Percentiles rank a stretch among this genome's conserved stretches.
Conservation (phyloP, 768 basidiomycete genomes). For the Mycena filopes region DNA sequence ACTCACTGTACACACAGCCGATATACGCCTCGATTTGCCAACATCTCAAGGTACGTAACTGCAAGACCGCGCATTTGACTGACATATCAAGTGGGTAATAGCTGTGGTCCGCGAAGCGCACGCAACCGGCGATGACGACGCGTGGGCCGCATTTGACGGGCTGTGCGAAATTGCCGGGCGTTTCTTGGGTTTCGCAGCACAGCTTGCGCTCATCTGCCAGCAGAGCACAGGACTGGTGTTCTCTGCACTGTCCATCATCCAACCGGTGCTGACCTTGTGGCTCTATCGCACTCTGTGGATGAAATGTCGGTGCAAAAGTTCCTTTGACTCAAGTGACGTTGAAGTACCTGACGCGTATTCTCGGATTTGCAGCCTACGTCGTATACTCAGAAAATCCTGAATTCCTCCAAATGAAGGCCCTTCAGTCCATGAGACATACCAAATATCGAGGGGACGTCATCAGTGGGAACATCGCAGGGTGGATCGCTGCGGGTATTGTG, state of each 20-base stretch:
- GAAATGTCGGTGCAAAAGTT: not conserved
- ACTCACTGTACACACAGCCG: not conserved
- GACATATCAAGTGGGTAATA: not conserved
- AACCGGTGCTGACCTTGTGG: not conserved
- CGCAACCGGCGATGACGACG: too few relatives aligned
- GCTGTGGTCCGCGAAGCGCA: constrained; percentile 10
- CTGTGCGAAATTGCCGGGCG: constrained; percentile 13
- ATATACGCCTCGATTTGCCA: constrained; percentile 21
- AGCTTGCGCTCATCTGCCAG: too few relatives aligned
- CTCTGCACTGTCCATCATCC: too few relatives aligned
- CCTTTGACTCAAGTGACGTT: too few relatives aligned
- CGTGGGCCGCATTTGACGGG: too few relatives aligned
- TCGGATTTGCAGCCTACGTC: constrained; percentile 20
- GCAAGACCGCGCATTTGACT: not conserved
- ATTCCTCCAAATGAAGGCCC: not conserved
- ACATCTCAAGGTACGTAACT: constrained; percentile 7
- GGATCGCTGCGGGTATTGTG: constrained; percentile 22
- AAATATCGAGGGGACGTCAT: constrained; percentile 15
- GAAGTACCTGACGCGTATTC: too few relatives aligned
- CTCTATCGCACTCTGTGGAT: constrained; percentile 8
- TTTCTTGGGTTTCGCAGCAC: too few relatives aligned
- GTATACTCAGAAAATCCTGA: constrained; percentile 18
- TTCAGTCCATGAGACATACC: constrained; percentile 2
- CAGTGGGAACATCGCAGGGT: constrained; percentile 15
- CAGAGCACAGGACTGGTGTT: too few relatives aligned